Conservation (phyloP, 1,139 yeast species). For the Taiozyma sp. region DNA sequence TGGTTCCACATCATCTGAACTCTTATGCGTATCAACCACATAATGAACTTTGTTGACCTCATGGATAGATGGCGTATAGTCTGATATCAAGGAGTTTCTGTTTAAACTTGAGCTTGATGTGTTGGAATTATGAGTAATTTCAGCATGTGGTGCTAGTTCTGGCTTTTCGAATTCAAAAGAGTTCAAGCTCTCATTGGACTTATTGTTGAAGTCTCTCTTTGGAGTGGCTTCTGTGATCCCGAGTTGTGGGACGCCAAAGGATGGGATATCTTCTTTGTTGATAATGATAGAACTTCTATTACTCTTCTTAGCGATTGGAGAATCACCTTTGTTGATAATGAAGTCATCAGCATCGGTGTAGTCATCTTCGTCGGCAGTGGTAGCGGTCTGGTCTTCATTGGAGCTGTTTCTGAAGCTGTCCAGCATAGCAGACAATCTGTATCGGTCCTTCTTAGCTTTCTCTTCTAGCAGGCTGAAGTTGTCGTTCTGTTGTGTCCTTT, state of each 20-base stretch:
- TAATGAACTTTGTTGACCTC: slow-evolving; percentile 39
- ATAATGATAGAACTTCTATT: neutral
- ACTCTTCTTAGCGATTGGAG: neutral
- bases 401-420: slow-evolving; percentile 5
- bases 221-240: neutral
- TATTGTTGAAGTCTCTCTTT: neutral
- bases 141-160: neutral
- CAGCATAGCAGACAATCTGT: slow-evolving; percentile 10
- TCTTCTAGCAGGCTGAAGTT: slow-evolving; percentile 5
- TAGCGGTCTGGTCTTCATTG: neutral
- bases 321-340: slow-evolving; percentile 15
- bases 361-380: slow-evolving; percentile 12
- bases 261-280: neutral
- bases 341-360: slow-evolving; percentile 23
- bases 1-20: neutral
- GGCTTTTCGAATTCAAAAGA: slow-evolving; percentile 1
- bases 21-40: slow-evolving; percentile 25
- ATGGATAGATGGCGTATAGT: slow-evolving; percentile 42
- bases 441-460: slow-evolving; percentile 9
- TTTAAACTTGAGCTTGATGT: slow-evolving; percentile 12
- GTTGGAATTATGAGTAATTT: neutral
- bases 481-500: slow-evolving; percentile 3
- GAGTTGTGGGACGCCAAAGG: neutral
- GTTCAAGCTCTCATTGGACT: neutral
- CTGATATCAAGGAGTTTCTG: slow-evolving; percentile 37